Conservation (phyloP, 768 basidiomycete species). For the Xerocomus potaroensis region DNA sequence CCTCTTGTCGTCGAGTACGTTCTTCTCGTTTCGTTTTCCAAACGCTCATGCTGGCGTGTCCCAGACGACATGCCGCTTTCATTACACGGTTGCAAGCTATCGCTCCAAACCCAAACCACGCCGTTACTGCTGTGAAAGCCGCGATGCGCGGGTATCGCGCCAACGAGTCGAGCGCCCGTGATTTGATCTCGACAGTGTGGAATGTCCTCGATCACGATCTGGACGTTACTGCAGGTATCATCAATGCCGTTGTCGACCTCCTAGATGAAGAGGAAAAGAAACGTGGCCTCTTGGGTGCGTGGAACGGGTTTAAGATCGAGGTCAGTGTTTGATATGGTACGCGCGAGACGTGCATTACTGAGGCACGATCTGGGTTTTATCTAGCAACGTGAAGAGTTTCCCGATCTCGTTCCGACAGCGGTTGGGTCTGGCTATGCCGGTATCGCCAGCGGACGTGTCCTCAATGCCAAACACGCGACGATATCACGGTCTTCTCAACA, state of each 20-base stretch:
- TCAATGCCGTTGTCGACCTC: conserved; percentile 71
- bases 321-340: conserved; percentile 51
- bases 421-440: conserved; percentile 69
- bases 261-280: conserved; percentile 86
- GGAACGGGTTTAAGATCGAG: conserved; percentile 85
- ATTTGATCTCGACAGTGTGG: conserved; percentile 88
- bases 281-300: conserved; percentile 63
- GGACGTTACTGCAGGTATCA: conserved; percentile 70
- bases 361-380: not conserved
- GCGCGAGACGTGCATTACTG: not conserved
- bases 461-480: conserved; percentile 79
- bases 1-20: conserved; percentile 53
- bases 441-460: conserved; percentile 74
- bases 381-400: conserved; percentile 84
- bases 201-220: conserved; percentile 63
- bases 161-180: conserved; percentile 75
- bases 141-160: conserved; percentile 74
- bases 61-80: conserved; percentile 65
- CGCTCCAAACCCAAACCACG: conserved; percentile 53
- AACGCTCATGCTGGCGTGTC: not conserved
- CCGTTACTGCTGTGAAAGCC: conserved; percentile 61
- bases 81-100: conserved; percentile 57
- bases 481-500: conserved; percentile 51
- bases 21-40: not conserved
- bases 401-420: conserved; percentile 60